phyloP scores from a whole-genome alignment of 208 protist genomes.

The Acanthamoeba comandoni region DNA sequence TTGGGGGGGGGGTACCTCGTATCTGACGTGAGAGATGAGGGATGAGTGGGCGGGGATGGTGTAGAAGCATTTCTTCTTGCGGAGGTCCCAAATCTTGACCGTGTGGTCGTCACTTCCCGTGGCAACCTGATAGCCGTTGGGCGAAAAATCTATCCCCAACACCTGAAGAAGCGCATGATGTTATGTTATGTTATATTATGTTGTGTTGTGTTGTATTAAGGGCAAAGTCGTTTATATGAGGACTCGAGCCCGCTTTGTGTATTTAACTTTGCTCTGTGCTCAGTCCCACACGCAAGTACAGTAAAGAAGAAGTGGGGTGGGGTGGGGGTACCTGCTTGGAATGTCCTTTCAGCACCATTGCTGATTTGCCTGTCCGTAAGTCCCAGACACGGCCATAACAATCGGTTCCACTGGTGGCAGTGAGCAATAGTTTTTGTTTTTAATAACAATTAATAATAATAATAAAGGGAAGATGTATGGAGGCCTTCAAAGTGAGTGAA shows the following conservation, averaged over 20 bases:
- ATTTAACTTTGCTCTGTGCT: too few relatives aligned
- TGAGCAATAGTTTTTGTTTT: too few relatives aligned
- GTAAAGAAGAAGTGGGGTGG: too few relatives aligned
- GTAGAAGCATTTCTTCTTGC: constrained; percentile 78
- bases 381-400: constrained; percentile 85
- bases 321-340: constrained; percentile 75
- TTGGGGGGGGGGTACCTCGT: constrained; percentile 24
- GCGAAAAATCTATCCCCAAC: constrained; percentile 83
- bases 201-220: too few relatives aligned
- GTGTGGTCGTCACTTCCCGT: constrained; percentile 84
- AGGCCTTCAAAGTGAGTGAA: too few relatives aligned
- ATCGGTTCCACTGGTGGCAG: constrained; percentile 79
- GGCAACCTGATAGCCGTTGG: constrained; percentile 83
- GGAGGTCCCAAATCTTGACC: constrained; percentile 87
- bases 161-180: constrained; percentile 51
- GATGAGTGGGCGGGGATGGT: constrained; percentile 85
- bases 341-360: constrained; percentile 84
- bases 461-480: too few relatives aligned
- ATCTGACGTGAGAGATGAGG: constrained; percentile 84
- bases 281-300: neutral
- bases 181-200: too few relatives aligned
- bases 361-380: constrained; percentile 79
- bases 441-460: too few relatives aligned
- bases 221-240: too few relatives aligned
- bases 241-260: too few relatives aligned